Percentiles rank a stretch among this genome's conserved stretches.
Conservation (phyloP, 345 rosid genomes). For the Mercurialis annua region DNA sequence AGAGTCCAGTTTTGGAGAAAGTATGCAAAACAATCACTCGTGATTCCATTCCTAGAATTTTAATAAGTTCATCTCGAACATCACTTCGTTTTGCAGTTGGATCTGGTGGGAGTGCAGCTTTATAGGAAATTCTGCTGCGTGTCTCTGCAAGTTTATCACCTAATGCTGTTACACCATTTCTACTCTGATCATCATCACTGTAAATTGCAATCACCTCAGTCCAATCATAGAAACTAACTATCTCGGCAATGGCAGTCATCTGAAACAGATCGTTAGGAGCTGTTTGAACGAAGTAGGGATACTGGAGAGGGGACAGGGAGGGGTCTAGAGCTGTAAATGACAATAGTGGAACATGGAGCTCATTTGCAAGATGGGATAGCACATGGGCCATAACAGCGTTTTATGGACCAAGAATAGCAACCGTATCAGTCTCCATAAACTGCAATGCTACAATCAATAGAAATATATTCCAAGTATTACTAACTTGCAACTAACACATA, state of each 20-base stretch:
- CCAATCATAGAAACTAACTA: constrained; percentile 66
- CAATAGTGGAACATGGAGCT: constrained; percentile 73
- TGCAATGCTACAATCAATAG: constrained; percentile 43
- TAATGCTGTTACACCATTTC: constrained; percentile 64
- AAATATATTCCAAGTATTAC: background rate
- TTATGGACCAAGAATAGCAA: constrained; percentile 91
- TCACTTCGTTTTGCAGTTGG: constrained; percentile 41
- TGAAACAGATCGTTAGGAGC: constrained; percentile 79
- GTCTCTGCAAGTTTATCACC: constrained; percentile 66
- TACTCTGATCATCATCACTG: constrained; percentile 72
- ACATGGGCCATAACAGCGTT: constrained; percentile 71
- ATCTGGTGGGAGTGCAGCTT: constrained; percentile 67
- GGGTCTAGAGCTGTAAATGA: constrained; percentile 90
- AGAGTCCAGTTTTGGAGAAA: constrained; percentile 44
- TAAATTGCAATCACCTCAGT: constrained; percentile 58
- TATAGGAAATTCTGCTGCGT: constrained; percentile 67
- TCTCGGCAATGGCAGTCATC: constrained; percentile 84
- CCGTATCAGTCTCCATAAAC: constrained; percentile 85
- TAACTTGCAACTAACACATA: background rate
- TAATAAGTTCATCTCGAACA: constrained; percentile 41
- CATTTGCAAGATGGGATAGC: constrained; percentile 73
- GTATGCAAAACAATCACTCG: constrained; percentile 68
- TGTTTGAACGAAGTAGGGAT: constrained; percentile 87
- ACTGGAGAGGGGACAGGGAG: constrained; percentile 71
- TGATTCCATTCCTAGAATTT: constrained; percentile 67